These are phyloP conservation scores for Bonia amplexicaulis DNA, from an alignment of 176 grass and related monocot species.

Conservation along the genomic window DNA sequence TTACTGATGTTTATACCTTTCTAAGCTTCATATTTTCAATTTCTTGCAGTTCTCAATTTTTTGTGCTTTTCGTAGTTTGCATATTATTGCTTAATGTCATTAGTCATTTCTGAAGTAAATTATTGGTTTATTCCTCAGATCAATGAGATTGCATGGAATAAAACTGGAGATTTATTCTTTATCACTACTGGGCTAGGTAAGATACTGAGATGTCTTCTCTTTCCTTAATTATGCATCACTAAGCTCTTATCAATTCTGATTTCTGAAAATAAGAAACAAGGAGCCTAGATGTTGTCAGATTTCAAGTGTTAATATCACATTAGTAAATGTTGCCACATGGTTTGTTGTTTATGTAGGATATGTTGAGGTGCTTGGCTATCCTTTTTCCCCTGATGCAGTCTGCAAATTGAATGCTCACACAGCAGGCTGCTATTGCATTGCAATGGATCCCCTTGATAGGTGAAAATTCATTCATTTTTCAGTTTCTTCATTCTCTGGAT, in stretches of 20 bases:
- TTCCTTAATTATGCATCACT: neutral
- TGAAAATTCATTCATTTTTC: constrained; percentile 24
- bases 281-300: neutral
- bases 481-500: neutral
- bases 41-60: neutral
- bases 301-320: constrained; percentile 1
- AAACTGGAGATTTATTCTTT: constrained; percentile 98
- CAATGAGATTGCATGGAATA: constrained; percentile 99
- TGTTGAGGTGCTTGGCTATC: constrained; percentile 81
- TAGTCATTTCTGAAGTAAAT: constrained; percentile 28
- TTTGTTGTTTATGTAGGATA: constrained; percentile 56
- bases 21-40: constrained; percentile 12
- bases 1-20: constrained; percentile 13
- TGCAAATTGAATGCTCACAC: constrained; percentile 94
- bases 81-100: neutral
- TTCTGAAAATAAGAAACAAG: constrained; percentile 11
- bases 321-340: neutral
- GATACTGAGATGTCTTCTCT: neutral
- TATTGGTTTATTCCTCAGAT: constrained; percentile 57
- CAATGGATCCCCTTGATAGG: constrained; percentile 94
- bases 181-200: constrained; percentile 96
- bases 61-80: neutral
- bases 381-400: constrained; percentile 49
- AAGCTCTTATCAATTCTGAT: neutral
- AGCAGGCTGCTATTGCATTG: constrained; percentile 97